Conservation (phyloP, 179 eudicot species). For the Beta corolliflora region DNA sequence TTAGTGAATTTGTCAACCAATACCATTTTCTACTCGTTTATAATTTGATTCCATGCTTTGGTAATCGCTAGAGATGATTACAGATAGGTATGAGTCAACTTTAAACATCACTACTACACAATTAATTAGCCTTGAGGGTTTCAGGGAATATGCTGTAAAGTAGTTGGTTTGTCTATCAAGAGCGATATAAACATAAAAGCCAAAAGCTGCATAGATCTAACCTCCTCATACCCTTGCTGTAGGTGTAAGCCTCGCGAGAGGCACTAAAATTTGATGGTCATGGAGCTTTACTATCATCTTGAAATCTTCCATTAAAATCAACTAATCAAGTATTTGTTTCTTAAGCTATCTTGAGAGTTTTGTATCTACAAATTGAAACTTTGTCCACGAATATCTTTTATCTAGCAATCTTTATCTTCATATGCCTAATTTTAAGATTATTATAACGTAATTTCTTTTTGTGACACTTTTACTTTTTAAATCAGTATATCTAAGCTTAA, state of each 20-base stretch:
- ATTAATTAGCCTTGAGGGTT: background rate
- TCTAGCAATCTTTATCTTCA: background rate
- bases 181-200: background rate
- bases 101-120: background rate
- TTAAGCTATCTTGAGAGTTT: background rate
- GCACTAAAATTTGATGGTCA: background rate
- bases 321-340: background rate
- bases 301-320: background rate
- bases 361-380: too few relatives aligned
- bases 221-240: background rate
- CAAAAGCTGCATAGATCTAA: background rate
- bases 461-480: background rate
- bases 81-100: background rate
- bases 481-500: background rate
- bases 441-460: background rate
- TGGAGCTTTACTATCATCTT: background rate
- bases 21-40: background rate
- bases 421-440: background rate
- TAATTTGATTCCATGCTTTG: background rate
- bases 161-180: background rate
- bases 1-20: background rate
- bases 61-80: background rate
- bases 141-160: background rate
- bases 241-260: background rate
- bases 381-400: background rate